These are phyloP conservation scores for Ettlia oleoabundans DNA, from an alignment of 139 green algal species.

Conservation along the genomic window DNA sequence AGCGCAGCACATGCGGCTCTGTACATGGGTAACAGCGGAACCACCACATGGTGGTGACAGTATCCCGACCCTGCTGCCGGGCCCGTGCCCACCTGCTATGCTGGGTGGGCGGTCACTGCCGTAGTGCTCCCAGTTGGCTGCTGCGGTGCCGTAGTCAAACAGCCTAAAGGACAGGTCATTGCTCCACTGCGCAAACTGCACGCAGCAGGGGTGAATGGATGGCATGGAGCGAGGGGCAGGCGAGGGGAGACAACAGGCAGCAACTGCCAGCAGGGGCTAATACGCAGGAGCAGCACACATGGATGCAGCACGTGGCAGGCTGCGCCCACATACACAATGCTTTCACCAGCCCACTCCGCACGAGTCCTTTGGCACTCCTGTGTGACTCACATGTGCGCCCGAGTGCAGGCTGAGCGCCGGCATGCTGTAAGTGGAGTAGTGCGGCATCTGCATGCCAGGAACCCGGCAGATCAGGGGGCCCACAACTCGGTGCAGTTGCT, in stretches of 20 bases:
- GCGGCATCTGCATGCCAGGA: conserved; percentile 78
- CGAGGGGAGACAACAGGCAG: too few species aligned
- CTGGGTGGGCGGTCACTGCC: conserved; percentile 58
- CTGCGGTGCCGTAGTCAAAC: conserved; percentile 83
- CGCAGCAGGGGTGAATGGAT: not conserved
- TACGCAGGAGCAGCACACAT: too few species aligned
- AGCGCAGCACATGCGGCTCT: too few species aligned
- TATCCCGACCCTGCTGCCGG: not conserved
- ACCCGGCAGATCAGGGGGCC: not conserved
- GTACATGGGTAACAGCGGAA: not conserved
- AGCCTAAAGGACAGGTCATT: conserved; percentile 70
- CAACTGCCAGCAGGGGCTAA: too few species aligned
- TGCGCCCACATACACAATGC: too few species aligned
- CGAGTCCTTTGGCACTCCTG: not conserved
- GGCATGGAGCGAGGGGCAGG: not conserved
- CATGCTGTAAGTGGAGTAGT: conserved; percentile 89
- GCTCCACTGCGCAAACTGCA: conserved; percentile 51
- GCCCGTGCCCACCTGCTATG: conserved; percentile 54
- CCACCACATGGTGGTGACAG: not conserved
- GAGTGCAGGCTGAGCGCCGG: conserved; percentile 80
- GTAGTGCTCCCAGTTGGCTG: conserved; percentile 74
- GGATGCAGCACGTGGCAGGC: too few species aligned
- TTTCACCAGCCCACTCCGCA: not conserved
- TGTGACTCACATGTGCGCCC: conserved; percentile 43
- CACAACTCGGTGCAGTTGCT: not conserved